phyloP scores from a whole-genome alignment of 2,329 filamentous ascomycete genomes.

The Aspergillus puulaauensis region DNA sequence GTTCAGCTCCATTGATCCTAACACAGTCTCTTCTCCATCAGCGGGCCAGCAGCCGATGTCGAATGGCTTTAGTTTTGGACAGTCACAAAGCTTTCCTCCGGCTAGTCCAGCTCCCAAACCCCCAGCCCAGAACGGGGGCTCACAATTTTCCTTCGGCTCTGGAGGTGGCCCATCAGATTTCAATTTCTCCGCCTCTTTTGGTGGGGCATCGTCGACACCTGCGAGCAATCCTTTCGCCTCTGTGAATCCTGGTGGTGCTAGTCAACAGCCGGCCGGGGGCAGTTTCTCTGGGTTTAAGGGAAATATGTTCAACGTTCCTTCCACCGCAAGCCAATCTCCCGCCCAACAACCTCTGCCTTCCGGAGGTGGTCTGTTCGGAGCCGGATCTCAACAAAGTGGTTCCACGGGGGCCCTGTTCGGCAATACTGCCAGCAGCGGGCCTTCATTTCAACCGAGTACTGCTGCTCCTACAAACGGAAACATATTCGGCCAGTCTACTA shows the following conservation, averaged over 20 bases:
- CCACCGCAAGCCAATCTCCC: slow-evolving; percentile 20
- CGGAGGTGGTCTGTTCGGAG: slow-evolving; percentile 21
- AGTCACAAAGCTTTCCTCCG: slow-evolving; percentile 37
- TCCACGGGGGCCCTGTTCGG: slow-evolving; percentile 19
- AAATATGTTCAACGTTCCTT: slow-evolving; percentile 31
- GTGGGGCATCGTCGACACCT: slow-evolving; percentile 16
- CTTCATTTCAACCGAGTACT: slow-evolving; percentile 15
- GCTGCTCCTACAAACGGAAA: slow-evolving; percentile 19
- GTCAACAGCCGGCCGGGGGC: slow-evolving; percentile 18
- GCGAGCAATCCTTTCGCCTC: slow-evolving; percentile 38
- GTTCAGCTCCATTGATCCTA: slow-evolving; percentile 31
- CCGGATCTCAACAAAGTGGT: slow-evolving; percentile 14
- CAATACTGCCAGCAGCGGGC: slow-evolving; percentile 11
- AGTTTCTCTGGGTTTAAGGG: slow-evolving; percentile 33
- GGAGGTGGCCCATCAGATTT: slow-evolving; percentile 30
- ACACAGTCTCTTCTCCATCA: slow-evolving; percentile 26
- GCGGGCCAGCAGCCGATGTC: slow-evolving; percentile 18
- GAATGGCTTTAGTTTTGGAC: slow-evolving; percentile 37
- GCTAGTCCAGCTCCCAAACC: slow-evolving; percentile 22
- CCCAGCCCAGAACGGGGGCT: slow-evolving; percentile 24
- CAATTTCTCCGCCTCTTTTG: slow-evolving; percentile 30
- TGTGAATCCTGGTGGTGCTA: slow-evolving; percentile 21
- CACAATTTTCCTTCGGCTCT: slow-evolving; percentile 32
- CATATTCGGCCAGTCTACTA: slow-evolving; percentile 23
- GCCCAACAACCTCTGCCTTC: slow-evolving; percentile 23